These are phyloP conservation scores for Pycnococcus provasolii DNA, from an alignment of 139 green algal species.

Conservation along the genomic window DNA sequence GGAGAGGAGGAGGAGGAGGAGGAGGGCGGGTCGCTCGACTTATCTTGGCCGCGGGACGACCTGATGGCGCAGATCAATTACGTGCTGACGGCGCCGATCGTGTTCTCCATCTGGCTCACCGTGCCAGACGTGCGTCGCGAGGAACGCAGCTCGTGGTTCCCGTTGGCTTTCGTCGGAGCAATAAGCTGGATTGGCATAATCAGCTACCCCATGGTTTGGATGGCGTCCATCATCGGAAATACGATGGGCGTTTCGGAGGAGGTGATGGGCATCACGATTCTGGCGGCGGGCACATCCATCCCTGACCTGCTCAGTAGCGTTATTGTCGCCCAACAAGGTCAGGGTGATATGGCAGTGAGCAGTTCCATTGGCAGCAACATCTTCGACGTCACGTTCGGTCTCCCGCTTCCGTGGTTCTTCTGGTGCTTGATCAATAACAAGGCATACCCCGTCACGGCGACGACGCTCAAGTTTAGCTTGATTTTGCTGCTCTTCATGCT, in stretches of 20 bases:
- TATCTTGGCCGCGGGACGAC: background rate
- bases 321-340: constrained; percentile 13
- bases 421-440: constrained; percentile 1
- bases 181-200: constrained; percentile 16
- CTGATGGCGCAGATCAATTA: background rate
- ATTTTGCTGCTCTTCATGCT: constrained; percentile 17
- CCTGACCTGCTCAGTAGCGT: constrained; percentile 16
- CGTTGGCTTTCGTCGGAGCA: constrained; percentile 3
- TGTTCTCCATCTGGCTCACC: background rate
- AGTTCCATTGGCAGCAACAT: constrained; percentile 20
- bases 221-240: constrained; percentile 2
- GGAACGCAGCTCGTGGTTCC: background rate
- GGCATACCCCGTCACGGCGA: background rate
- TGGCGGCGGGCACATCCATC: constrained; percentile 21
- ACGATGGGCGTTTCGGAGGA: background rate
- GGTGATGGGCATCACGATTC: constrained; percentile 19
- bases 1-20: constrained; percentile 2
- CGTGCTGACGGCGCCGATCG: background rate
- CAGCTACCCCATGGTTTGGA: constrained; percentile 24
- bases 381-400: constrained; percentile 26
- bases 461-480: constrained; percentile 2
- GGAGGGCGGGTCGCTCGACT: background rate
- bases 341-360: constrained; percentile 22
- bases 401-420: constrained; percentile 21
- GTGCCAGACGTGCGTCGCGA: too few species aligned